Conservation (phyloP, 345 rosid genomes). For the Geranium brycei region DNA sequence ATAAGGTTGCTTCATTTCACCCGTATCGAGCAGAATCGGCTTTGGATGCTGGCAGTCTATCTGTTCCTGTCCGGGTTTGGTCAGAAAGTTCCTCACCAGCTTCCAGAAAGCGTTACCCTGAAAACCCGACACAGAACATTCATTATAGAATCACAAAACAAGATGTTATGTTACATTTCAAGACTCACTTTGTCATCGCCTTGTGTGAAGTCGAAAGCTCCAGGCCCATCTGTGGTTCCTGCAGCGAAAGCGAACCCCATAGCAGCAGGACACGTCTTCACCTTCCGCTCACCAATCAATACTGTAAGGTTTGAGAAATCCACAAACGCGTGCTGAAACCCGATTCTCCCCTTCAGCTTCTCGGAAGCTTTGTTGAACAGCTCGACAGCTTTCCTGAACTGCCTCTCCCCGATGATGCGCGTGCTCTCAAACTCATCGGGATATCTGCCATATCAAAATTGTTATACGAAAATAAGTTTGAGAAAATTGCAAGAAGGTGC, state of each 20-base stretch:
- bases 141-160: neutral
- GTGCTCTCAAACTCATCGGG: slow-evolving; percentile 98
- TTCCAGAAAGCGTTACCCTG: slow-evolving; percentile 68
- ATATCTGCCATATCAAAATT: slow-evolving; percentile 31
- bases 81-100: slow-evolving; percentile 47
- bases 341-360: slow-evolving; percentile 61
- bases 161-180: neutral
- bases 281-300: slow-evolving; percentile 27
- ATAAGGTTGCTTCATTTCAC: slow-evolving; percentile 70
- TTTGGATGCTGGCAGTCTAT: slow-evolving; percentile 53
- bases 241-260: slow-evolving; percentile 78
- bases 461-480: neutral
- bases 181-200: slow-evolving; percentile 51
- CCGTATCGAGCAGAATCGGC: slow-evolving; percentile 65
- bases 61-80: slow-evolving; percentile 43
- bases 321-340: slow-evolving; percentile 54
- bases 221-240: slow-evolving; percentile 81
- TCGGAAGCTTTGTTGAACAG: slow-evolving; percentile 81
- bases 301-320: slow-evolving; percentile 57
- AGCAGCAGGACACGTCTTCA: slow-evolving; percentile 70
- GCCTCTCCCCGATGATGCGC: slow-evolving; percentile 81
- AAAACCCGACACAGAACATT: no score
- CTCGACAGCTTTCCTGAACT: slow-evolving; percentile 61
- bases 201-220: slow-evolving; percentile 75
- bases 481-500: no score